Evolutionary conservation across 2,329 filamentous ascomycete species (phyloP).

Genomic region (Fusarium robinianum): DNA sequence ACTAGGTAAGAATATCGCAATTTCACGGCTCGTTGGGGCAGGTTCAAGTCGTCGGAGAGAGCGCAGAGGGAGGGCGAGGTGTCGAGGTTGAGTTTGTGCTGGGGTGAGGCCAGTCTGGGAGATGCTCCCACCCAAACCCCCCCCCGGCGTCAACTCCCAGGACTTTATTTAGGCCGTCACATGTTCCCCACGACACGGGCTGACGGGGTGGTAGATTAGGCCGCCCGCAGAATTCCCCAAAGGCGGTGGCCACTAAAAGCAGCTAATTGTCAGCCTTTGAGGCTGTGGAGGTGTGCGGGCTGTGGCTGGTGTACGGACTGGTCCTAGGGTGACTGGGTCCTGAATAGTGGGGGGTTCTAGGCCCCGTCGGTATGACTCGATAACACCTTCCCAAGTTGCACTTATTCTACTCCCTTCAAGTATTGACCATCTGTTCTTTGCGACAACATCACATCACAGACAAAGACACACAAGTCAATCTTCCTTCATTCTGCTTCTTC

Average conservation of each 20-base stretch:
- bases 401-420: too few species aligned
- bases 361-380: too few species aligned
- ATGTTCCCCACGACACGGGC: constrained; percentile 36
- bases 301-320: too few species aligned
- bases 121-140: constrained; percentile 19
- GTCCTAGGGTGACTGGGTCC: too few species aligned
- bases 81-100: constrained; percentile 16
- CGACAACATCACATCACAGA: too few species aligned
- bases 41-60: not conserved
- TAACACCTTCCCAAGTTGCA: too few species aligned
- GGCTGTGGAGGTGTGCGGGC: constrained; percentile 23
- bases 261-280: constrained; percentile 10
- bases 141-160: constrained; percentile 23
- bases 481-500: too few species aligned
- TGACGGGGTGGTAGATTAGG: constrained; percentile 21
- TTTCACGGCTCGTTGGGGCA: not conserved
- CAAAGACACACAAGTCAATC: not conserved
- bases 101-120: constrained; percentile 13
- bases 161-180: constrained; percentile 29
- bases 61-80: constrained; percentile 1
- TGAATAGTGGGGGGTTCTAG: too few species aligned
- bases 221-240: constrained; percentile 25
- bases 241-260: constrained; percentile 8
- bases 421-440: too few species aligned
- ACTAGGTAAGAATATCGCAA: not conserved